Conservation (phyloP, 345 rosid species). For the Brassica rapa region DNA sequence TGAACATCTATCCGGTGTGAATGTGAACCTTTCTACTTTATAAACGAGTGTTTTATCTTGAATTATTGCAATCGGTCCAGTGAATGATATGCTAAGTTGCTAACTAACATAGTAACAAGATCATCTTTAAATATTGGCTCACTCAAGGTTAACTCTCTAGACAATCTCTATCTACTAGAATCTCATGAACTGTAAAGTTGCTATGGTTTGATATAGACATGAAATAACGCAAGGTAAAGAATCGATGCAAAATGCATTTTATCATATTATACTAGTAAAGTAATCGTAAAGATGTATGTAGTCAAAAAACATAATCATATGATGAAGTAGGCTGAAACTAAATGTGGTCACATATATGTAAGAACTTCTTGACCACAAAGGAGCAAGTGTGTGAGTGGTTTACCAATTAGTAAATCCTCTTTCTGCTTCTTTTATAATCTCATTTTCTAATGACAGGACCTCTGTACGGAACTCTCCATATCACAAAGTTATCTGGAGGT, state of each 20-base stretch:
- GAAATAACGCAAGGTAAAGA: not conserved
- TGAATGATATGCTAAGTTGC: not conserved
- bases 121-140: not conserved
- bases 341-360: conserved; percentile 12
- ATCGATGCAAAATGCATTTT: conserved; percentile 3
- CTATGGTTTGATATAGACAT: not conserved
- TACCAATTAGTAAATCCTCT: conserved; percentile 3
- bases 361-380: conserved; percentile 21
- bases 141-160: not conserved
- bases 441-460: conserved; percentile 84
- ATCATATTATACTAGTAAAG: conserved; percentile 7
- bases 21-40: conserved; percentile 11
- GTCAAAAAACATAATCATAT: conserved; percentile 28
- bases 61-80: not conserved
- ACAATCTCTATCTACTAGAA: not conserved
- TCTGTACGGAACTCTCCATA: conserved; percentile 66
- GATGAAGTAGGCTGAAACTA: conserved; percentile 5
- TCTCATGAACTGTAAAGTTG: not conserved
- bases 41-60: not conserved
- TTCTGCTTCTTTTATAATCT: conserved; percentile 19
- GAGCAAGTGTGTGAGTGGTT: conserved; percentile 18
- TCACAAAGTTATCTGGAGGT: conserved; percentile 86
- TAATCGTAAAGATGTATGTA: conserved; percentile 12
- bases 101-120: not conserved
- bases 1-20: conserved; percentile 24